These are phyloP conservation scores for Brassica balearica DNA, from an alignment of 441 rosid species.

Conservation along the genomic window DNA sequence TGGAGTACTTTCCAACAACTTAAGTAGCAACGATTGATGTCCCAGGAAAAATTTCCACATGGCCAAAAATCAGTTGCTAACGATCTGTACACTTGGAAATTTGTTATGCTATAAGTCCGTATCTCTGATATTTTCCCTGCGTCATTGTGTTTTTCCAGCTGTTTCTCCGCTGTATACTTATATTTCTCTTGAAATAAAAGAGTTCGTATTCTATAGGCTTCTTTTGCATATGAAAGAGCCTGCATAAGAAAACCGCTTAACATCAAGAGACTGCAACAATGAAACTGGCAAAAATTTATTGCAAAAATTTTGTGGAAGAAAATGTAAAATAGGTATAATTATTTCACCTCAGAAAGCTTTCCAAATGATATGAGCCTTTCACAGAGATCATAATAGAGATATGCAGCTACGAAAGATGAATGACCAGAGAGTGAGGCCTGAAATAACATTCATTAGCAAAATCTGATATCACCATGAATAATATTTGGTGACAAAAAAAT, in stretches of 20 bases:
- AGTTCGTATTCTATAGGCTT: conserved; percentile 76
- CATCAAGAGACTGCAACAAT: conserved; percentile 32
- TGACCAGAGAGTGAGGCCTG: conserved; percentile 62
- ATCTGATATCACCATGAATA: conserved; percentile 22
- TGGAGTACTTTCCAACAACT: conserved; percentile 95
- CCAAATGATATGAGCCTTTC: conserved; percentile 73
- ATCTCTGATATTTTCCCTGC: conserved; percentile 53
- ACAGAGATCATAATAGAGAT: conserved; percentile 83
- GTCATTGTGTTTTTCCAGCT: conserved; percentile 52
- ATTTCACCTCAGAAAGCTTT: conserved; percentile 73
- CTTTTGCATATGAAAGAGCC: conserved; percentile 90
- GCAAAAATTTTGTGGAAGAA: not conserved
- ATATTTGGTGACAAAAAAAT: conserved; percentile 1
- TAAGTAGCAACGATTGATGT: conserved; percentile 64
- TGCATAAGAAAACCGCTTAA: conserved; percentile 42
- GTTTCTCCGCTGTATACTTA: conserved; percentile 68
- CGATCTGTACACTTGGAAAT: conserved; percentile 56
- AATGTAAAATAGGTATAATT: conserved; percentile 35
- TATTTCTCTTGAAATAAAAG: conserved; percentile 78
- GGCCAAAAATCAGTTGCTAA: conserved; percentile 70
- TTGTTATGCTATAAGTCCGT: conserved; percentile 47
- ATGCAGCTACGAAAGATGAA: conserved; percentile 73
- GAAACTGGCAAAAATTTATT: not conserved
- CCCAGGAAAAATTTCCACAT: conserved; percentile 49
- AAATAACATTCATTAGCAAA: conserved; percentile 33